Evolutionary conservation across 106 monocot species (phyloP).

Genomic region (Posidonia australis): DNA sequence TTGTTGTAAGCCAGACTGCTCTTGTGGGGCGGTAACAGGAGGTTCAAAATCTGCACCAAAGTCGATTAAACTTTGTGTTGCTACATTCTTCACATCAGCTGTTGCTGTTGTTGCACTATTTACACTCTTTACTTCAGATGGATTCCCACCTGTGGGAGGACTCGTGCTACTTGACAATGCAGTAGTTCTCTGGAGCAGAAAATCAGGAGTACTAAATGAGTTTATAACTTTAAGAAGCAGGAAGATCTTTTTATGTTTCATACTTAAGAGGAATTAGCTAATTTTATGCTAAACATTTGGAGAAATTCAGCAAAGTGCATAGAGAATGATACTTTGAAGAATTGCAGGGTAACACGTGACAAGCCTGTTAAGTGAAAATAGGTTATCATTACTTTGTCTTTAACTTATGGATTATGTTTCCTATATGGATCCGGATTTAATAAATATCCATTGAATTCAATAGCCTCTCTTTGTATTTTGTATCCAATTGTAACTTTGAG

Average conservation of each 20-base stretch:
- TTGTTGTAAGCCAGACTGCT: background rate
- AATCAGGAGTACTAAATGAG: background rate
- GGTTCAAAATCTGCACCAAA: constrained; percentile 54
- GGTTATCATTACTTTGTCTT: too few species aligned
- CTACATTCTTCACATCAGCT: constrained; percentile 39
- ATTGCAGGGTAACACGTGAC: too few species aligned
- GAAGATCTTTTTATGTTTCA: background rate
- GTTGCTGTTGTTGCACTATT: background rate
- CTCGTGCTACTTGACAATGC: constrained; percentile 41
- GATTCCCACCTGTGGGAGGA: constrained; percentile 32
- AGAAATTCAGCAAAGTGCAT: too few species aligned
- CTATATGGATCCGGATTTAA: too few species aligned
- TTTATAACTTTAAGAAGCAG: background rate
- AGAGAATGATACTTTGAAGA: too few species aligned
- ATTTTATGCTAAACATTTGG: background rate
- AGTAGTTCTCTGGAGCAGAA: constrained; percentile 39
- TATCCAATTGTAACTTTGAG: too few species aligned
- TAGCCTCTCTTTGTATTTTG: too few species aligned
- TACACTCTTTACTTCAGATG: constrained; percentile 37
- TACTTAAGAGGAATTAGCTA: background rate
- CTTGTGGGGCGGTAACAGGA: constrained; percentile 19
- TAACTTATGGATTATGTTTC: too few species aligned
- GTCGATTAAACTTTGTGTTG: constrained; percentile 68
- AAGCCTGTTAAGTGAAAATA: too few species aligned
- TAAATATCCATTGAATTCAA: too few species aligned